Evolutionary conservation across 2,329 filamentous ascomycete genomes (phyloP).

Genomic region (Aspergillus oerlinghausenensis): DNA sequence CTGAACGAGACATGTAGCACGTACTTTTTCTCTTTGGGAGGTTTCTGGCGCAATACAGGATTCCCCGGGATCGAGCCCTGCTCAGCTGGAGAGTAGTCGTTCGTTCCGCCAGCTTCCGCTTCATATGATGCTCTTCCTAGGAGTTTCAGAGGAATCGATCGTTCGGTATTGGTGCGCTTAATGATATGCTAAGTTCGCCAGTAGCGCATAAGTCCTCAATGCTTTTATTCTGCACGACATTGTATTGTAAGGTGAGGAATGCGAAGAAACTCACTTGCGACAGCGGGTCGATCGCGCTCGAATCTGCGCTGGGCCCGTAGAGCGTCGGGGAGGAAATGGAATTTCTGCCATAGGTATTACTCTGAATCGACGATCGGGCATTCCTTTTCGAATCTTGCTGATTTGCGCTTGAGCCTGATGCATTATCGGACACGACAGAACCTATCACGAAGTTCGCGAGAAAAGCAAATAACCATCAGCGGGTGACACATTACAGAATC

Average conservation of each 20-base stretch:
- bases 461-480: constrained; percentile 2
- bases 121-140: constrained; percentile 39
- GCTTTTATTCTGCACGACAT: neutral
- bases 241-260: neutral
- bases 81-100: constrained; percentile 26
- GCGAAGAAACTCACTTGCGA: constrained; percentile 51
- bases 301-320: constrained; percentile 28
- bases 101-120: constrained; percentile 36
- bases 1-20: constrained; percentile 23
- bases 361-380: constrained; percentile 12
- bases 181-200: constrained; percentile 52
- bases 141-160: constrained; percentile 47
- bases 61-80: constrained; percentile 28
- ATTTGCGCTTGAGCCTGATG: constrained; percentile 27
- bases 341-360: constrained; percentile 20
- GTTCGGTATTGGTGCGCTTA: constrained; percentile 62
- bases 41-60: constrained; percentile 28
- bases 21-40: constrained; percentile 62
- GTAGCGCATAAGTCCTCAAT: constrained; percentile 6
- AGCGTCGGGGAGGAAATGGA: constrained; percentile 22
- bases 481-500: constrained; percentile 1
- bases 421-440: constrained; percentile 26
- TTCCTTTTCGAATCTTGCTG: constrained; percentile 24
- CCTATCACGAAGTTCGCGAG: constrained; percentile 12
- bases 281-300: constrained; percentile 59